A percentile compares a stretch with the other conserved stretches of the same genome.
Evolutionary conservation across 1,139 yeast genomes (phyloP).

Genomic region (Suhomyces bribrorum): DNA sequence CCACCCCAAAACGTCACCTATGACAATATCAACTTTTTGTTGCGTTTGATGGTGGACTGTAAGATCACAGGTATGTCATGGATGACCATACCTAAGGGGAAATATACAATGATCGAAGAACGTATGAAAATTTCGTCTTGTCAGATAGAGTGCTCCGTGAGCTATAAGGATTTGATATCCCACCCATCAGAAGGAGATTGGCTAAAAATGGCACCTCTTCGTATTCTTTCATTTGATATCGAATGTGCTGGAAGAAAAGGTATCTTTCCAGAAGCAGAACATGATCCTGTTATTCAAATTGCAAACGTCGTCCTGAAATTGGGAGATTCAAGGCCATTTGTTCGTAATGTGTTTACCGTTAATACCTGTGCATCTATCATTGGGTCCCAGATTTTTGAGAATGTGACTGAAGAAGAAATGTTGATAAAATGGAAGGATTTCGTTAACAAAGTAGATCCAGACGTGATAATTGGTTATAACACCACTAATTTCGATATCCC

Average conservation of each 20-base stretch:
- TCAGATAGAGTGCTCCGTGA: constrained; percentile 77
- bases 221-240: constrained; percentile 92
- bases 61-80: constrained; percentile 96
- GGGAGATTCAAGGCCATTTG: constrained; percentile 82
- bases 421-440: constrained; percentile 83
- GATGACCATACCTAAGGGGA: constrained; percentile 83
- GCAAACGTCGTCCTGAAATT: constrained; percentile 88
- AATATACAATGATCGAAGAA: constrained; percentile 51
- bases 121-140: constrained; percentile 62
- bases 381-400: constrained; percentile 86
- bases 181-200: constrained; percentile 93
- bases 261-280: constrained; percentile 90
- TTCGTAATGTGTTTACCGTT: constrained; percentile 92
- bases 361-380: constrained; percentile 90
- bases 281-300: constrained; percentile 94
- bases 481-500: constrained; percentile 95
- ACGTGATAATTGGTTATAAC: constrained; percentile 94
- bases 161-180: constrained; percentile 67
- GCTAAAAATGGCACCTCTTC: constrained; percentile 90
- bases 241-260: constrained; percentile 99
- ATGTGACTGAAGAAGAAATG: constrained; percentile 78
- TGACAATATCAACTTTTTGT: constrained; percentile 84
- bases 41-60: constrained; percentile 91
- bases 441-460: constrained; percentile 84
- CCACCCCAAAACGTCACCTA: constrained; percentile 66